Base-by-base conservation (phyloP, 805 yeast species). In the Maudiozyma barnettii region DNA sequence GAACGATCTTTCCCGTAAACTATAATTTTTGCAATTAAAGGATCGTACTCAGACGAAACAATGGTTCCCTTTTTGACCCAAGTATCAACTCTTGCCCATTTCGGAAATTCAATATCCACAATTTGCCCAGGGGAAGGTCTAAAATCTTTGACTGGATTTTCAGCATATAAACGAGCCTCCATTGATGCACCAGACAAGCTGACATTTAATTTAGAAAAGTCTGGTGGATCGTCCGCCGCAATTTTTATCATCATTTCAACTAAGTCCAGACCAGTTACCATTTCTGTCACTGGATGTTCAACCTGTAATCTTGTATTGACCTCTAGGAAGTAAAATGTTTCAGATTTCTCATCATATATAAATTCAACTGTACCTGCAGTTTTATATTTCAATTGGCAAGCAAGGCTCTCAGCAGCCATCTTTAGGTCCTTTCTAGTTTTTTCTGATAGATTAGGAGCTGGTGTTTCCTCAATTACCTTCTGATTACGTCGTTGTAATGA, bases 341-440 rank as follows among this genome's bases (percentile, higher is more conserved):
- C 91, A 56, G 95, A 73, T 47, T 67, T 74, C 59, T 84, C 83
- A 63, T 93, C 98, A 61, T 86, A 91, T 58, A 91, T 90, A 64
- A 82, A 91, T 69, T 91, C 99, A 57, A 93, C 95, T 6, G 99
- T 91, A 66, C 98, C 99, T 38, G 98, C 99, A 69, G 96, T 81
- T 68, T 87, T 89, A 71, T 93, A 91, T 57, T 86, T 82, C 82
- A 93, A 79, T 22, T 83, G 70, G 2, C 89, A 69, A 42, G 83
- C 96, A 52, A 91, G 72, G 46, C 80, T 82, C 65, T 86, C 95
- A 39, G 96, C 87, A 39, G 96, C 91, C 45, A 72, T 71, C 67
- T 90, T 79, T 84, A 91, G 81, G 45, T 72, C 75, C 40, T 66
- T 66, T 59, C 96, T 77, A 2, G 96, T 89, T 5, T 75, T 64